phyloP scores from a whole-genome alignment of 2,329 filamentous ascomycete genomes.

The Cladosporium velox region DNA sequence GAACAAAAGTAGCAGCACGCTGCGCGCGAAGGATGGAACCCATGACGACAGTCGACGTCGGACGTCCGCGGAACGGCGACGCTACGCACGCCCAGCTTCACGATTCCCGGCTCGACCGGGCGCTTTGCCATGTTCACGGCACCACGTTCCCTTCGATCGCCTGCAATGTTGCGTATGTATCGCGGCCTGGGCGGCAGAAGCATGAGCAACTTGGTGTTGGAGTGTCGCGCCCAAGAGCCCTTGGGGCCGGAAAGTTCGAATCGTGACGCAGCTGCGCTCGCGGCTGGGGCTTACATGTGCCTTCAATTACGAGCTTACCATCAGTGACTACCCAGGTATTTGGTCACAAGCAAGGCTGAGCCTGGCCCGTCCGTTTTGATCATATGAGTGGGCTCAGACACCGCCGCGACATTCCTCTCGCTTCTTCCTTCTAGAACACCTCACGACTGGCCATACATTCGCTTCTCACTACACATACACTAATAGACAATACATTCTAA shows the following conservation, averaged over 20 bases:
- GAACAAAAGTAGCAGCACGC: neutral
- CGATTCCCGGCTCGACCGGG: constrained; percentile 1
- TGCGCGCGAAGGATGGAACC: neutral
- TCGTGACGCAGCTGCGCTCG: neutral
- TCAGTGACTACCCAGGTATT: neutral
- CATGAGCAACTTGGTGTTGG: neutral
- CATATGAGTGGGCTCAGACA: neutral
- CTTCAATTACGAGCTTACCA: neutral
- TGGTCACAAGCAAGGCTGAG: neutral
- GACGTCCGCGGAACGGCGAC: constrained; percentile 5
- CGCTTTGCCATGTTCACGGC: constrained; percentile 5
- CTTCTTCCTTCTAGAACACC: neutral
- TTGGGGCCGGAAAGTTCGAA: neutral
- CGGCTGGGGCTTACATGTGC: neutral
- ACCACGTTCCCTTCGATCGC: neutral
- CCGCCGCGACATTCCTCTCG: neutral
- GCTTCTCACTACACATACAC: neutral
- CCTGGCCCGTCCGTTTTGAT: neutral
- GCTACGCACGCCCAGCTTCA: constrained; percentile 5
- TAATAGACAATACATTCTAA: neutral
- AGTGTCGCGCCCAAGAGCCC: neutral
- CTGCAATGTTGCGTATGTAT: neutral
- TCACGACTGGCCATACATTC: neutral
- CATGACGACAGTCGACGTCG: constrained; percentile 3
- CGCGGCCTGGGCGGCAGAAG: neutral